Base-by-base conservation (phyloP, 1,284 basidiomycete genomes). In the Ganoderma resinaceum region DNA sequence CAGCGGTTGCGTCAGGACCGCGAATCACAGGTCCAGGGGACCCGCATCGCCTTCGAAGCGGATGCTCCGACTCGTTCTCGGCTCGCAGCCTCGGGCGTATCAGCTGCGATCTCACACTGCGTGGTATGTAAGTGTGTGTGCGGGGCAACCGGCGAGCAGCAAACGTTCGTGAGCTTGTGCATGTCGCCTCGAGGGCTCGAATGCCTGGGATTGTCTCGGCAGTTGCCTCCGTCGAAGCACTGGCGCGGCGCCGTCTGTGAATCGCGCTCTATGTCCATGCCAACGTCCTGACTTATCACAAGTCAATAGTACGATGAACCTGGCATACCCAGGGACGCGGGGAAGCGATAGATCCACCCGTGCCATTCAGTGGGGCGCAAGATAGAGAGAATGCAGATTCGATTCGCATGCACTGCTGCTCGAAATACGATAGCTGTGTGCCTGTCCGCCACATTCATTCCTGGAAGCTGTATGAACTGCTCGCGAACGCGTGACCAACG, bases 271-370 rank as follows among this genome's bases (percentile, higher is more conserved):
- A 52, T 52, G 49, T 52, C 49, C 49, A 52, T 29, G 49, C 49
- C 49, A 52, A 52, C 49, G 49, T 52, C 29, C 18, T 20, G n/a
- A 46, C n/a, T 23, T 46, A 46, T 46, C 43, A 46, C 43, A 46
- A 26, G 46, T 49, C 46, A 49, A 49, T 49, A 11, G 46, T 26
- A 23, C 11, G 46, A 49, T 49, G 14, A 49, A 49, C 20, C 43
- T 23, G 14, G 40, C 59, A 16, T 60, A 60, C 42, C n/a, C 18
- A 37, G 60, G 60, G 16, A 26, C 38, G 26, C 18, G 46, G 43
- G 40, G 61, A 52, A 46, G 43, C 11, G 61, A 14, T 61, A 66
- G 65, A 66, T 66, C 58, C 65, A 66, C 40, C 65, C 65, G 65
- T 40, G 52, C 40, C 33, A 66, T 66, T 53, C 59, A 66, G 20